phyloP scores from a whole-genome alignment of 2,329 filamentous ascomycete genomes.

The Cyanodermella asteris region DNA sequence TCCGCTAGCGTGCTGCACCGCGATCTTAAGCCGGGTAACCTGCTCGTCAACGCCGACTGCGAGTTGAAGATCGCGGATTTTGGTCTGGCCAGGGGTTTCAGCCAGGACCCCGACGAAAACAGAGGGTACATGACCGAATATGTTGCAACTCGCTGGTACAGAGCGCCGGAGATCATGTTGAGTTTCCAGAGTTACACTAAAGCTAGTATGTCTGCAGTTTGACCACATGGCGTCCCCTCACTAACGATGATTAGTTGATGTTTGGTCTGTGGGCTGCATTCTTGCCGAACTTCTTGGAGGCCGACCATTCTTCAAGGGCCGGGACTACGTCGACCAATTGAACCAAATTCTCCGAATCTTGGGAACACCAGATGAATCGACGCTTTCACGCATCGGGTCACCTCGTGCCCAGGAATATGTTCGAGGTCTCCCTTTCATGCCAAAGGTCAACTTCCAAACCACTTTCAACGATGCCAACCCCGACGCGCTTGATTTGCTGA shows the following conservation, averaged over 20 bases:
- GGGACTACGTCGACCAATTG: constrained; percentile 96
- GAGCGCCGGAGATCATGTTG: constrained; percentile 96
- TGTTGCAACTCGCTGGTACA: constrained; percentile 95
- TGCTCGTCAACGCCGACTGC: constrained; percentile 96
- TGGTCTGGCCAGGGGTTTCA: constrained; percentile 87
- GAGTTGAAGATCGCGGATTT: constrained; percentile 99
- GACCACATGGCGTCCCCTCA: constrained; percentile 8
- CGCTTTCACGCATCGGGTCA: constrained; percentile 77
- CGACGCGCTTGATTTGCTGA: constrained; percentile 81
- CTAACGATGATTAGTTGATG: constrained; percentile 46
- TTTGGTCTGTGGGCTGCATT: constrained; percentile 98
- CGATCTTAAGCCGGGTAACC: constrained; percentile 89
- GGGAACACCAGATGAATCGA: constrained; percentile 89
- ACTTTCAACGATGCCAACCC: constrained; percentile 92
- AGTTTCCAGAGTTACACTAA: constrained; percentile 99
- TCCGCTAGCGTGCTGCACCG: constrained; percentile 94
- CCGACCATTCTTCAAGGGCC: constrained; percentile 95
- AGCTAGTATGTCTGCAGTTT: constrained; percentile 55
- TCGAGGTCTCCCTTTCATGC: constrained; percentile 84
- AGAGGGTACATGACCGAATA: constrained; percentile 99
- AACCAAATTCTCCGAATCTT: constrained; percentile 98
- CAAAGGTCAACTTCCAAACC: constrained; percentile 69
- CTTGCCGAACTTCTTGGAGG: constrained; percentile 88
- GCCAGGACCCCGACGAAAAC: constrained; percentile 91
- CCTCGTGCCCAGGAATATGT: constrained; percentile 96